These are phyloP conservation scores for Alternaria sp. DNA, from an alignment of 2,329 filamentous ascomycete genomes.

Conservation along the genomic window DNA sequence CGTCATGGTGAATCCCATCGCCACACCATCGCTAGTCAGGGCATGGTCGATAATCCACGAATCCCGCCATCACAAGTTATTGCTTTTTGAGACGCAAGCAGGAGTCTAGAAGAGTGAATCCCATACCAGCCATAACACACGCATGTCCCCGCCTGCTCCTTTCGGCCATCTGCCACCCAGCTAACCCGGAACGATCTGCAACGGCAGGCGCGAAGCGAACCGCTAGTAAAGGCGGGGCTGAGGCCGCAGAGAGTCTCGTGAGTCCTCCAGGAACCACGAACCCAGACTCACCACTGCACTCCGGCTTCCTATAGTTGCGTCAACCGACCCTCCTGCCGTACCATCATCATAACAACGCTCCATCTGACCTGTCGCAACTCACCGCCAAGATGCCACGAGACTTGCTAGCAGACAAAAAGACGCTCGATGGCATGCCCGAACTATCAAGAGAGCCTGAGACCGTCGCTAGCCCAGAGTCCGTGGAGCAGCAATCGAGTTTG, in stretches of 20 bases:
- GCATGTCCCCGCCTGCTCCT: neutral
- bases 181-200: conserved; percentile 3
- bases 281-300: conserved; percentile 19
- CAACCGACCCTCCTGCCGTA: conserved; percentile 2
- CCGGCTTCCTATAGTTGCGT: conserved; percentile 9
- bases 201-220: conserved; percentile 14
- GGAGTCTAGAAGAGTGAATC: neutral
- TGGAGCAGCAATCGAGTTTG: conserved; percentile 19
- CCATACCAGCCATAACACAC: neutral
- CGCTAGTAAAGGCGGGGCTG: conserved; percentile 16
- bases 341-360: neutral
- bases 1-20: conserved; percentile 7
- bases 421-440: conserved; percentile 45
- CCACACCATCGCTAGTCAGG: neutral
- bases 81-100: neutral
- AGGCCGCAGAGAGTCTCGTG: conserved; percentile 21
- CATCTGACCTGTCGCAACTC: conserved; percentile 3
- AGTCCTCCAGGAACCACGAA: conserved; percentile 22
- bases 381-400: conserved; percentile 52
- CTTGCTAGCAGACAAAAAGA: conserved; percentile 46
- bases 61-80: neutral
- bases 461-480: conserved; percentile 20
- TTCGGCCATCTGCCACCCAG: neutral
- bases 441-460: conserved; percentile 45
- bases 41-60: neutral